Evolutionary conservation across 1,139 yeast genomes (phyloP), one percentile per base, ranked within the genome.

Genomic region (Diutina pseudorugosa): DNA sequence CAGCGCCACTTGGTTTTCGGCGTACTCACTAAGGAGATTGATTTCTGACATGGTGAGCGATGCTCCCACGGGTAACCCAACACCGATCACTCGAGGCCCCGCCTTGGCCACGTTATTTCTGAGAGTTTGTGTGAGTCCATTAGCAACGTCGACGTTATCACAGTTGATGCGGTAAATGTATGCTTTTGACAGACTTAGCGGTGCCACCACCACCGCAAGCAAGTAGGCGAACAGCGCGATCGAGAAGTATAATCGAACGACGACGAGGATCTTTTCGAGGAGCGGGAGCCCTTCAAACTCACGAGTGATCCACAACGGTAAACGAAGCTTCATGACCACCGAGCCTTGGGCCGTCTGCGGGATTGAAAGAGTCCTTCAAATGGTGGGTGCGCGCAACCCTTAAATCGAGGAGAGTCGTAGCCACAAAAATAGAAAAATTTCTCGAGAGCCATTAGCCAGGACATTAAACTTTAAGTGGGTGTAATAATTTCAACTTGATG

Each of bases 21-120:
- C 42, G 27, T 47, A 47, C 14, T 47, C 27, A 33, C 41, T 33
- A 8, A 47, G 23, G 12, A 47, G 30, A n/a, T 30, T 36, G 30
- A 47, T 21, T 33, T 47, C 50, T 12, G 23, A 20, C 42, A 21
- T 47, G 27, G 50, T 47, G 19, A 47, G 49, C n/a, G 41, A 27
- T 9, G 49, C 40, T n/a, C 49, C 49, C 36, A 45, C 49, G 14
- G 49, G 49, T 20, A 45, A 21, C n/a, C 19, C 49, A n/a, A 27
- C 41, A n/a, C 49, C 49, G 25, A 23, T 23, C 7, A 27, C 25
- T 7, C 27, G 36, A 18, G 27, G n/a, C 27, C 47, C 47, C 23
- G 12, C 20, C 20, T 40, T n/a, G 21, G 21, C 49, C 14, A 45
- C 49, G 40, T 27, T 45, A 9, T 25, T 8, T n/a, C 49, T n/a